phyloP scores from a whole-genome alignment of 2,329 filamentous ascomycete genomes.

The Aureobasidium zeae region DNA sequence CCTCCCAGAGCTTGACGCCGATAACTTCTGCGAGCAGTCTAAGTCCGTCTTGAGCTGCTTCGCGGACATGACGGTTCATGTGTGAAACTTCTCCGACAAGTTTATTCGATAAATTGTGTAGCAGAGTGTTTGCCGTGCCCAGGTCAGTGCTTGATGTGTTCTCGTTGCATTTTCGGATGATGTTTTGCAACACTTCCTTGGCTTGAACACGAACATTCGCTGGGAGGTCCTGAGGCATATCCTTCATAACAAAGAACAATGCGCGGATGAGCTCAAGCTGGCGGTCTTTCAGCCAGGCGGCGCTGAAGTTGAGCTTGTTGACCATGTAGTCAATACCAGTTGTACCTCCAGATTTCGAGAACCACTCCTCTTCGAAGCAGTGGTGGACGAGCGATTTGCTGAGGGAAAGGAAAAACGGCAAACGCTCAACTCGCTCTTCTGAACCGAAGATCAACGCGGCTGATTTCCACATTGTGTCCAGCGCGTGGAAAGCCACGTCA shows the following conservation, averaged over 20 bases:
- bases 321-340: constrained; percentile 82
- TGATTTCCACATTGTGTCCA: constrained; percentile 68
- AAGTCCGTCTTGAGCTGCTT: constrained; percentile 73
- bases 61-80: constrained; percentile 90
- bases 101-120: constrained; percentile 70
- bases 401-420: constrained; percentile 78
- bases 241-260: constrained; percentile 96
- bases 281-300: constrained; percentile 70
- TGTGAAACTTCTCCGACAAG: constrained; percentile 85
- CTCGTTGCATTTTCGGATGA: constrained; percentile 71
- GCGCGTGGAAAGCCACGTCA: constrained; percentile 69
- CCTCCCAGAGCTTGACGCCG: constrained; percentile 70
- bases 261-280: constrained; percentile 83
- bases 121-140: constrained; percentile 53
- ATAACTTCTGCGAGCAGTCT: constrained; percentile 71
- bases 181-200: constrained; percentile 69
- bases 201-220: constrained; percentile 79
- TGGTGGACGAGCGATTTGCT: constrained; percentile 82
- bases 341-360: constrained; percentile 88
- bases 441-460: constrained; percentile 71
- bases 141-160: constrained; percentile 72
- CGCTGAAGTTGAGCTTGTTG: constrained; percentile 74
- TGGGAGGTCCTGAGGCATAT: constrained; percentile 89
- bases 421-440: constrained; percentile 57
- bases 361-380: constrained; percentile 98